Evolutionary conservation across 495 filamentous ascomycete species (phyloP), one percentile per base, ranked within the genome.

Genomic region (Aspergillus incahuasiensis): DNA sequence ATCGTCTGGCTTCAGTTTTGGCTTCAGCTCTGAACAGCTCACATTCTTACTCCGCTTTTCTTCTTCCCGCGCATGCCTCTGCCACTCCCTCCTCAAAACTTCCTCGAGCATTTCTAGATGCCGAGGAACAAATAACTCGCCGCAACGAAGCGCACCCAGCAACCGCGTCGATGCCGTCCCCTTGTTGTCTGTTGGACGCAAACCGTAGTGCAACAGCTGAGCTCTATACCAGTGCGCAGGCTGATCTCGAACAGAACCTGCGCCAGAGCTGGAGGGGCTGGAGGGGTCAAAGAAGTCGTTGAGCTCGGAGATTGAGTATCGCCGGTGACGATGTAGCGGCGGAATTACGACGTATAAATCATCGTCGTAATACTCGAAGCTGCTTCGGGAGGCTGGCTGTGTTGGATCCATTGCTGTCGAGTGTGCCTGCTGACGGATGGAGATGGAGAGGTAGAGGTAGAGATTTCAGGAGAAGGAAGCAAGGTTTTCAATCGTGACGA

Each of bases 191-290:
- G 78, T 80, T 0, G 70, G 70, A 15, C 64, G 71, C 0, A 86
- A 63, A 4, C 80, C 81, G 65, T 84, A 84, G 50, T 86, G 81
- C 3, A 82, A 60, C 19, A 84, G 70, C 50, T 86, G 81, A 3
- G 81, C 81, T 52, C 79, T 75, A 48, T 80, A 84, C 77, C 75
- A 84, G 53, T 81, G 79, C 6, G 68, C 76, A 0, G 77, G 72
- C 25, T 70, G 72, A 60, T 83, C 77, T 9, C 66, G 65, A 18
- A 63, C 54, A 4, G 68, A 66, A 12, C 59, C 54, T 34, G 18
- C 64, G 11, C 59, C 52, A 38, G 21, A 21, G 13, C 19, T 25
- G 43, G 11, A 32, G 4, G 8, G 25, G 3, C 4, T 28, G 25
- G 25, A 28, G 8, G 69, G 62, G 21, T 64, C 65, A 21, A 84